These are phyloP conservation scores for Antitrichia curtipendula DNA, from an alignment of 225 moss, liverwort and hornwort genomes.

Conservation along the genomic window DNA sequence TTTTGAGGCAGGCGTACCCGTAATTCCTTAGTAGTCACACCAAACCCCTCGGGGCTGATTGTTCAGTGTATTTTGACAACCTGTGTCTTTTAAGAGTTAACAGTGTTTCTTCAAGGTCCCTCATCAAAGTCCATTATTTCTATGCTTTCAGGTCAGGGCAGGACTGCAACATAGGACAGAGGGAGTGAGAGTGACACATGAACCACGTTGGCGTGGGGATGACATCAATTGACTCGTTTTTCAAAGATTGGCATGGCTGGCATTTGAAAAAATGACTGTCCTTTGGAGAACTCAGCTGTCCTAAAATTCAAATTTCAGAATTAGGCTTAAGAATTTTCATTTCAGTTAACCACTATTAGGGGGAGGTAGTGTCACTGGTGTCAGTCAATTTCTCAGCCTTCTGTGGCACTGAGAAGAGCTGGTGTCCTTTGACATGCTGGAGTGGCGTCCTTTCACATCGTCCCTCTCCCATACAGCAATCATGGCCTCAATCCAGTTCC, in stretches of 20 bases:
- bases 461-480: background rate
- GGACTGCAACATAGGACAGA: background rate
- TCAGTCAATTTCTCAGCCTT: background rate
- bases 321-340: background rate
- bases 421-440: background rate
- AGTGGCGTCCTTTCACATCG: constrained; percentile 11
- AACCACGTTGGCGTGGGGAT: background rate
- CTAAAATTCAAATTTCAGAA: background rate
- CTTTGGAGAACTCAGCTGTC: background rate
- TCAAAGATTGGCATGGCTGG: background rate
- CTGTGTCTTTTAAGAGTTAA: too few relatives aligned
- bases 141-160: background rate
- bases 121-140: background rate
- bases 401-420: background rate
- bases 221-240: background rate
- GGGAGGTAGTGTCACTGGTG: background rate
- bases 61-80: background rate
- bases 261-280: background rate
- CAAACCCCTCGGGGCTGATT: background rate
- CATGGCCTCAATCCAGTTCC: background rate
- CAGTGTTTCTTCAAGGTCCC: background rate
- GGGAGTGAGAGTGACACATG: background rate
- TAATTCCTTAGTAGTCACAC: background rate
- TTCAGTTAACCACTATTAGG: background rate
- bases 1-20: background rate